These are phyloP conservation scores for Ambrosia hybrid DNA, from an alignment of 140 eudicot species.

Conservation along the genomic window DNA sequence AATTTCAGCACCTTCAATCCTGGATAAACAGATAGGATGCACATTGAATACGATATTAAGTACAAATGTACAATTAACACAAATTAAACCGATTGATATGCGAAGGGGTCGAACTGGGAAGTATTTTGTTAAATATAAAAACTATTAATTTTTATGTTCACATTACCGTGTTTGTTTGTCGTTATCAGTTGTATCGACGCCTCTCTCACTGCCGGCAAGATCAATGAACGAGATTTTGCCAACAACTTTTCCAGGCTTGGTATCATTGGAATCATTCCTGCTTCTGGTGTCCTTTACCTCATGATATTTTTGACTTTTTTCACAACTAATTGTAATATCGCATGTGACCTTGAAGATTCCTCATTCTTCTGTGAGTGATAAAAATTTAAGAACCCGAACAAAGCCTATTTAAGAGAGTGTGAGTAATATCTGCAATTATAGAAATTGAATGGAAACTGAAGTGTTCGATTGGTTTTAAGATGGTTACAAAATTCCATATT, in stretches of 20 bases:
- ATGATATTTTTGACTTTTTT: slow-evolving; percentile 57
- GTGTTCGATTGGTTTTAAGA: no score
- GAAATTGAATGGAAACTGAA: no score
- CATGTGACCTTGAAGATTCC: slow-evolving; percentile 98
- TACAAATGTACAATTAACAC: not conserved
- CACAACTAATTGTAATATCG: slow-evolving; percentile 84
- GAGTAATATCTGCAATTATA: no score
- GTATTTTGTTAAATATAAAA: not conserved
- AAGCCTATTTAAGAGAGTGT: no score
- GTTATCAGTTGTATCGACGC: slow-evolving; percentile 99
- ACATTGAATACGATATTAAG: not conserved
- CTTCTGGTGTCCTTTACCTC: slow-evolving; percentile 75
- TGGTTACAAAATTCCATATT: no score
- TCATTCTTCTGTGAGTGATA: no score
- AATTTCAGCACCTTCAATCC: slow-evolving; percentile 99
- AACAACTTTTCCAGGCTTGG: slow-evolving; percentile 71
- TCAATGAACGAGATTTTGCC: slow-evolving; percentile 97
- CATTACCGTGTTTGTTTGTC: slow-evolving; percentile 92
- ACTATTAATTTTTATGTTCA: not conserved
- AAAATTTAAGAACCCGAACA: no score
- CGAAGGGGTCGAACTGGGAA: not conserved
- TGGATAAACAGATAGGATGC: slow-evolving; percentile 28
- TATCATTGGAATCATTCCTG: slow-evolving; percentile 58
- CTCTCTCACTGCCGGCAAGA: slow-evolving; percentile 99
- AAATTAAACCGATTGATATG: slow-evolving; percentile 13